Evolutionary conservation across 2,329 filamentous ascomycete species (phyloP), one percentile per base, ranked within the genome.

Genomic region (Leptodontidium sp.): DNA sequence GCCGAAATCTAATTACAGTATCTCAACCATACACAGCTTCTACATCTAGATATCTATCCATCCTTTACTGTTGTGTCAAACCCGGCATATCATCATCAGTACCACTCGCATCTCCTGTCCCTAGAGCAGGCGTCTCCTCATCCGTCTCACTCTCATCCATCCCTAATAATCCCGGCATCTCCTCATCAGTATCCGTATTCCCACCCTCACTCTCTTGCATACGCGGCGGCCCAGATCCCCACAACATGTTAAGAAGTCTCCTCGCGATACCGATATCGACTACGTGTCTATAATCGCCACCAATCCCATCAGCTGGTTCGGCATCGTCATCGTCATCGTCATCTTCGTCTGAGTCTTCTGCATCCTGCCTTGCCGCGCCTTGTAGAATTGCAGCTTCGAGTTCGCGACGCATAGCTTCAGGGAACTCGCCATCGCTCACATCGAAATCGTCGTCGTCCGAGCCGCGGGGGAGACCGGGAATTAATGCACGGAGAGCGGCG

Each of bases 211-310:
- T 52, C 43, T 61, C 53, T n/a, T 15, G 29, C 61, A 4, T 61
- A 17, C 26, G 17, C 5, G 53, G 32, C 45, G 35, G 52, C 14
- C 59, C 65, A 35, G 66, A 43, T 53, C 71, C 64, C 72, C 72
- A 76, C 17, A 76, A 68, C 65, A 75, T 70, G 50, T 69, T 69
- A 29, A 76, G 21, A 2, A 76, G 24, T 58, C 71, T 69, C 26
- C 68, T 68, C 8, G 71, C 71, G 2, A 72, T 40, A 14, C 70
- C 64, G 21, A 68, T 35, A 11, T 68, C 67, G n/a, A 64, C 21
- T 21, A 21, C 49, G 11, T 55, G 66, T 64, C 21, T n/a, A 55
- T 52, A 58, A n/a, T 32, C 58, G 6, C 67, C 65, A 8, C 59
- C 59, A 17, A 29, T 49, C 6, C 59, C 64, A 45, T 68, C 52